Base-by-base conservation (phyloP, 306 rosid genomes). In the Arachis hypogaea region DNA sequence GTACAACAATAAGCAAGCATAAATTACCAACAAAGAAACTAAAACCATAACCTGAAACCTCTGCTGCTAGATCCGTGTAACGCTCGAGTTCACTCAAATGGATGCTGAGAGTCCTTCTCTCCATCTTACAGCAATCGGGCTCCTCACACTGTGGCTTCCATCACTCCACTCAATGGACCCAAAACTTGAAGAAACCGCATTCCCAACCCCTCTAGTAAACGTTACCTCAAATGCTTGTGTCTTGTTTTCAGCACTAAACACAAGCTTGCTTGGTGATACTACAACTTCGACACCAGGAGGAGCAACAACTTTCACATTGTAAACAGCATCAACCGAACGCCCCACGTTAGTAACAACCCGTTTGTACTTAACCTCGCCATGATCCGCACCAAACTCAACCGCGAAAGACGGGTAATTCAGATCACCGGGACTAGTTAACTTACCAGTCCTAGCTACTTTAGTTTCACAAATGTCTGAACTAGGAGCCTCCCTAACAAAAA, bases 341-440 rank as follows among this genome's bases (percentile, higher is more conserved):
- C 93, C 95, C 8, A 91, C 98, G 63, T 91, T 89, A n/a, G 86
- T 91, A 22, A 84, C 93, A 54, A 82, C 82, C 44, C 98, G 74
- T 74, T 75, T 85, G 66, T 86, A 89, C 82, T 77, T 94, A 46
- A 91, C 84, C 66, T 62, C 10, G 0, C 59, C 81, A 7, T 54
- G 57, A 40, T 14, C 10, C 0, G 61, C 43, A 8, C 78, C 63
- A 65, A 91, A 89, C 41, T 79, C 80, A 68, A 89, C 92, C 0
- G 97, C 42, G 77, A 88, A 88, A 5, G 97, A 89, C 47, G 98
- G 98, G 72, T 94, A 94, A 75, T 94, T 94, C 85, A 94, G 83
- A 82, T 89, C 89, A 9, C 97, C 97, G 0, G 96, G 94, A 54
- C 81, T 85, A 18, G 54, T 18, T 2, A 88, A 78, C 6, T 44